Evolutionary conservation across 345 rosid genomes (phyloP).

Genomic region (Populus davidiana): DNA sequence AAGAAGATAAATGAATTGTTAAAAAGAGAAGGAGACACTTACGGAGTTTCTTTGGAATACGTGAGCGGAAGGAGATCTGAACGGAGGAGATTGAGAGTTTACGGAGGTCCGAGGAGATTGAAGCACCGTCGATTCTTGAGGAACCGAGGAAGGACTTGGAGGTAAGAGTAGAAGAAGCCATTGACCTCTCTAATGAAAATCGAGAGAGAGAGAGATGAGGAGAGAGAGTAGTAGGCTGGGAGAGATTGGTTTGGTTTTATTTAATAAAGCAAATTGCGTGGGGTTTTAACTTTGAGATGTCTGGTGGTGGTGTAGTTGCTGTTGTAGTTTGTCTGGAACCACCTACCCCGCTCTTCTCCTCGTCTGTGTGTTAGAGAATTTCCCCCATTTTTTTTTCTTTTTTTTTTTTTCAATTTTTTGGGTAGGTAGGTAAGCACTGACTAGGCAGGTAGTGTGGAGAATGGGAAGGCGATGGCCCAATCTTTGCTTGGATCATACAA

Average conservation of each 20-base stretch:
- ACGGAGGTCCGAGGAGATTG: not conserved
- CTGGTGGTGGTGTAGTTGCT: not conserved
- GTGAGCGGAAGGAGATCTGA: slow-evolving; percentile 13
- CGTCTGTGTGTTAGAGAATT: not conserved
- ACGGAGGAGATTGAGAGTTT: slow-evolving; percentile 18
- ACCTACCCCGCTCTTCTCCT: not conserved
- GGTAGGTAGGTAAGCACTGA: not conserved
- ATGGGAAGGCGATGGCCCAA: not conserved
- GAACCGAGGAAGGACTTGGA: slow-evolving; percentile 16
- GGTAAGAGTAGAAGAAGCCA: slow-evolving; percentile 17
- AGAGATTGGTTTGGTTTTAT: not conserved
- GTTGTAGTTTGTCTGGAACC: not conserved
- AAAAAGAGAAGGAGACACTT: not conserved
- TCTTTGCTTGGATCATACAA: not conserved
- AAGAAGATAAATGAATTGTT: too few relatives aligned
- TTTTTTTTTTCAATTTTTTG: not conserved
- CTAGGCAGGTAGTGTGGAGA: not conserved
- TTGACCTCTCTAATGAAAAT: not conserved
- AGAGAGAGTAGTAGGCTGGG: not conserved
- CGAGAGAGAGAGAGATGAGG: not conserved
- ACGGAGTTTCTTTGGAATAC: slow-evolving; percentile 19
- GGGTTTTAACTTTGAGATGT: too few relatives aligned
- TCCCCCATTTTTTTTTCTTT: not conserved
- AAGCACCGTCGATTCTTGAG: not conserved
- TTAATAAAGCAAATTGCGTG: too few relatives aligned